Percentiles rank a stretch among this genome's conserved stretches.
phyloP scores from a whole-genome alignment of 192 early-diverging fungal genomes.

The Funneliformis geosporum region DNA sequence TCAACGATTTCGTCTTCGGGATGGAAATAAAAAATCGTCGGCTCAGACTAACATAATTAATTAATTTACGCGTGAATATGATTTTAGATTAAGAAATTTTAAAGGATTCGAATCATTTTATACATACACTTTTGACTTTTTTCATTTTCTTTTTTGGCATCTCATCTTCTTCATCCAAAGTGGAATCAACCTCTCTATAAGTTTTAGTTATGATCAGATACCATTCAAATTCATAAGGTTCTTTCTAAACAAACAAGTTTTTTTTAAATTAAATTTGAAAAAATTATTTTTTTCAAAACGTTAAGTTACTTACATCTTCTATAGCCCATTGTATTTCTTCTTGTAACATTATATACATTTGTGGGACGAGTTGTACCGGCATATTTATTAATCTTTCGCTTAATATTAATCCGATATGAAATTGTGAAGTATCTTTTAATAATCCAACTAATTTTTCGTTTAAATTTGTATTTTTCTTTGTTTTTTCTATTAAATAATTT shows the following conservation, averaged over 20 bases:
- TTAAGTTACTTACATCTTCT: constrained; percentile 55
- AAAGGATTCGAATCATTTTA: neutral
- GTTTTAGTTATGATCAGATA: constrained; percentile 78
- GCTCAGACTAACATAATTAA: constrained; percentile 35
- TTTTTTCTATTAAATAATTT: constrained; percentile 71
- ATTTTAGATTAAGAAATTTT: neutral
- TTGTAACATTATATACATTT: constrained; percentile 87
- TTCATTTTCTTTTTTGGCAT: constrained; percentile 40
- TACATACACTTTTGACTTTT: constrained; percentile 47
- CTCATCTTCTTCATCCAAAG: constrained; percentile 51
- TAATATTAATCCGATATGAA: constrained; percentile 67
- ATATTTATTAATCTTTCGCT: constrained; percentile 94
- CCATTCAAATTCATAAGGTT: constrained; percentile 81
- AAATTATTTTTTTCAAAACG: neutral
- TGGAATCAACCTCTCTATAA: constrained; percentile 75
- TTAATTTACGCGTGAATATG: neutral
- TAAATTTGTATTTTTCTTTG: constrained; percentile 39
- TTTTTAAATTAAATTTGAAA: neutral
- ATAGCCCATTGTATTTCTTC: constrained; percentile 80
- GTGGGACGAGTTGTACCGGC: constrained; percentile 89
- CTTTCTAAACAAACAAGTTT: constrained; percentile 44
- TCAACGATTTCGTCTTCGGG: constrained; percentile 92
- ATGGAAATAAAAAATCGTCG: constrained; percentile 75
- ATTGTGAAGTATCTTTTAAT: constrained; percentile 37
- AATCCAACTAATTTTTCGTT: constrained; percentile 41